phyloP scores from a whole-genome alignment of 2,329 filamentous ascomycete species.

The Colletotrichum sp. region DNA sequence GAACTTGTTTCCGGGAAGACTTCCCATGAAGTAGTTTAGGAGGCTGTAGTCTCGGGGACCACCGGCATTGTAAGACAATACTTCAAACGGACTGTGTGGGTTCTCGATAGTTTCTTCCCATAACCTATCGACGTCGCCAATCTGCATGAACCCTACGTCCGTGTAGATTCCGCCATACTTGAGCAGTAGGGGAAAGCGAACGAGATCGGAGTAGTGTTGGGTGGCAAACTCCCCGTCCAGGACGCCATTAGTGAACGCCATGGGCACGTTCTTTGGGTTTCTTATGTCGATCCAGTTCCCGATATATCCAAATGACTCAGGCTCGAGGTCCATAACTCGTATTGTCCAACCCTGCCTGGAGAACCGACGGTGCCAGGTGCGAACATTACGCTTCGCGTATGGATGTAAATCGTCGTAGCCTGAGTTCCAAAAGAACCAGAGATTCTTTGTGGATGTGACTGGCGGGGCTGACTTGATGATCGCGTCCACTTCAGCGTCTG shows the following conservation, averaged over 20 bases:
- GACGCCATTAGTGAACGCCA: slow-evolving; percentile 38
- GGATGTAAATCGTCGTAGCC: slow-evolving; percentile 39
- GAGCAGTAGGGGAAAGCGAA: slow-evolving; percentile 61
- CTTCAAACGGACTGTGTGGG: slow-evolving; percentile 48
- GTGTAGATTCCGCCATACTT: slow-evolving; percentile 63
- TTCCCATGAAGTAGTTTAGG: slow-evolving; percentile 56
- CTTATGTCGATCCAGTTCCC: background rate
- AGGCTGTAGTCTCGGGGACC: slow-evolving; percentile 38
- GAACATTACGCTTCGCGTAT: slow-evolving; percentile 41
- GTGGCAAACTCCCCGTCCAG: slow-evolving; percentile 53
- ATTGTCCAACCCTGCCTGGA: slow-evolving; percentile 39
- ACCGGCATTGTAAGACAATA: slow-evolving; percentile 51
- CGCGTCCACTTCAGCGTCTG: slow-evolving; percentile 33
- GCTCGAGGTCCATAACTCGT: slow-evolving; percentile 39
- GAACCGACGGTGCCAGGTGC: slow-evolving; percentile 47
- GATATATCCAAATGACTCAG: background rate
- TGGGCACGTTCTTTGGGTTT: background rate
- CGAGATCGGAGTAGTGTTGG: slow-evolving; percentile 64
- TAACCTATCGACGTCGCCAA: slow-evolving; percentile 59
- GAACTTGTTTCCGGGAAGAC: background rate
- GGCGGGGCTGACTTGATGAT: slow-evolving; percentile 31
- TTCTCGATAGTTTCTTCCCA: slow-evolving; percentile 57
- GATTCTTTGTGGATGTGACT: slow-evolving; percentile 43
- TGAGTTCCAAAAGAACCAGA: slow-evolving; percentile 51
- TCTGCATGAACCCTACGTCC: slow-evolving; percentile 61